phyloP scores from a whole-genome alignment of 805 yeast species.

The Saturnispora mendoncae region DNA sequence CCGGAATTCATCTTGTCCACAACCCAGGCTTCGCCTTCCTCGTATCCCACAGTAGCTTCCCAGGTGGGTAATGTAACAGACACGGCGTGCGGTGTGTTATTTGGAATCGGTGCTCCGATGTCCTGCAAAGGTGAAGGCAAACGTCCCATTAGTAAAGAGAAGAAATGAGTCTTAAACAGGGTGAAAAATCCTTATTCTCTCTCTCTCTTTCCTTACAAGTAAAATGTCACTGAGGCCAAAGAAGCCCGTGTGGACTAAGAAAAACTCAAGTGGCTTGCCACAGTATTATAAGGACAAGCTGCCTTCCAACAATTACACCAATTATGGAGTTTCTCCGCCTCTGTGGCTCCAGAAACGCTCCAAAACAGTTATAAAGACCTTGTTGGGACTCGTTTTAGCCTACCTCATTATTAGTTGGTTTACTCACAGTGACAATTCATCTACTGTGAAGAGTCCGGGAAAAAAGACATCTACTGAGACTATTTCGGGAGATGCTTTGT shows the following conservation, averaged over 20 bases:
- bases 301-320: constrained; percentile 11
- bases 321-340: neutral
- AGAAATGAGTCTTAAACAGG: neutral
- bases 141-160: constrained; percentile 3
- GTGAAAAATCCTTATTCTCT: neutral
- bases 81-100: constrained; percentile 85
- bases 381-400: constrained; percentile 32
- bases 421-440: too few relatives aligned
- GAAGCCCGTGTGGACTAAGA: constrained; percentile 10
- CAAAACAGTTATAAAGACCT: constrained; percentile 14
- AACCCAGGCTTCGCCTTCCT: constrained; percentile 81
- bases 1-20: constrained; percentile 72
- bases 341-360: neutral
- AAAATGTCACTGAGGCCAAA: constrained; percentile 14
- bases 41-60: constrained; percentile 89
- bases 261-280: constrained; percentile 29
- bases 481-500: constrained; percentile 16
- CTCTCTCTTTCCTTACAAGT: too few relatives aligned
- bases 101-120: constrained; percentile 82
- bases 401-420: constrained; percentile 30
- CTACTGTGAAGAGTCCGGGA: too few relatives aligned
- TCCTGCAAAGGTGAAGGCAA: constrained; percentile 28
- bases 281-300: constrained; percentile 43
- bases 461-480: too few relatives aligned
- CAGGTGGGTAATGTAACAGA: constrained; percentile 93